Conservation (phyloP, 768 basidiomycete genomes). For the Daedaleopsis nitida region DNA sequence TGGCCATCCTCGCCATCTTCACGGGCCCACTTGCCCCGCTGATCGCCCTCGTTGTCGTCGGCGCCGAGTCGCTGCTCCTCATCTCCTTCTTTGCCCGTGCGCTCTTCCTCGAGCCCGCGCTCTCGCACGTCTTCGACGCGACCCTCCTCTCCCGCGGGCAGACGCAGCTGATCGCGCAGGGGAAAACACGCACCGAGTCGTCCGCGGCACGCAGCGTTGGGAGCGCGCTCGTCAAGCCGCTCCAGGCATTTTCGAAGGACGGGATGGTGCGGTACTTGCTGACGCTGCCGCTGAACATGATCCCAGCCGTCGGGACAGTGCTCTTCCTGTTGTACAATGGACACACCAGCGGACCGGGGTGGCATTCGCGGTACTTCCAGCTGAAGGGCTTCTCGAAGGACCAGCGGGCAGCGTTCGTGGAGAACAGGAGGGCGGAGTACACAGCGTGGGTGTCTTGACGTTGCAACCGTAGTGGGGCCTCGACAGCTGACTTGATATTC, state of each 20-base stretch:
- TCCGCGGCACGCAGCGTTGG: conserved; percentile 45
- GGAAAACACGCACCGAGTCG: conserved; percentile 34
- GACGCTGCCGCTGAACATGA: conserved; percentile 66
- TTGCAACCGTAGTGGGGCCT: not conserved
- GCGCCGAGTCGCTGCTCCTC: conserved; percentile 44
- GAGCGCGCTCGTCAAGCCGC: conserved; percentile 49
- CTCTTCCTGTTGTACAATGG: conserved; percentile 62
- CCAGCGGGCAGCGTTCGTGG: conserved; percentile 47
- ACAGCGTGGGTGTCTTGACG: conserved; percentile 50
- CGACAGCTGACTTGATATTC: not conserved
- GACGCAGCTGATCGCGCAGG: conserved; percentile 36
- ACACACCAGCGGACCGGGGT: conserved; percentile 48
- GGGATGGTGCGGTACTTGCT: conserved; percentile 59
- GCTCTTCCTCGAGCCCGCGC: conserved; percentile 45
- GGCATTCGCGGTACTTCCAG: conserved; percentile 70
- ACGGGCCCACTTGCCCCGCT: conserved; percentile 66
- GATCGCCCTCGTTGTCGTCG: conserved; percentile 39
- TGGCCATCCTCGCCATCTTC: conserved; percentile 61
- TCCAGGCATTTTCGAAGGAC: conserved; percentile 45
- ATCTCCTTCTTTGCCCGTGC: conserved; percentile 47
- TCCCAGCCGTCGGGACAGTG: conserved; percentile 66
- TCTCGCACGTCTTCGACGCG: conserved; percentile 50
- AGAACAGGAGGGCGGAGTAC: conserved; percentile 57
- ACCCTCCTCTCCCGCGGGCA: conserved; percentile 45
- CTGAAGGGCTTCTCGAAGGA: conserved; percentile 54